A percentile compares a stretch with the other conserved stretches of the same genome.
These are phyloP conservation scores for Hemileccinum rubropunctum DNA, from an alignment of 768 basidiomycete genomes.

Conservation along the genomic window DNA sequence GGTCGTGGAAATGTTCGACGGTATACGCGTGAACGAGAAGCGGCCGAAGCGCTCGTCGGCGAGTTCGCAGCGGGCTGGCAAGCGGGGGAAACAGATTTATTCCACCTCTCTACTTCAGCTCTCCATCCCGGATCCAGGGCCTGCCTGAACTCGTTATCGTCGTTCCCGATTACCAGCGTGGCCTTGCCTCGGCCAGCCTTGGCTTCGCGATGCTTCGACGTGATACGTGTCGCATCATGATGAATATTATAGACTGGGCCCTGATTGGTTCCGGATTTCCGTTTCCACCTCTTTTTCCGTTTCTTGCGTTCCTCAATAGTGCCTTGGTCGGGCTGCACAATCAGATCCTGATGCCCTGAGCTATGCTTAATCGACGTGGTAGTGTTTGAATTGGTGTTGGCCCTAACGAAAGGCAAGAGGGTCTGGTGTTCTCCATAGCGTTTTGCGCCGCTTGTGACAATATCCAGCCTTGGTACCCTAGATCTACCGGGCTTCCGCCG, in stretches of 20 bases:
- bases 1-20: slow-evolving; percentile 12
- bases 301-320: slow-evolving; percentile 5
- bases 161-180: slow-evolving; percentile 41
- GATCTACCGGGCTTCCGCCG: slow-evolving; percentile 12
- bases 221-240: slow-evolving; percentile 37
- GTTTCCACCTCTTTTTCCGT: slow-evolving; percentile 26
- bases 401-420: slow-evolving; percentile 34
- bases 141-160: slow-evolving; percentile 43
- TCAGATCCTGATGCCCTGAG: slow-evolving; percentile 10
- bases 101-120: slow-evolving; percentile 33
- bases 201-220: slow-evolving; percentile 23
- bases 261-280: slow-evolving; percentile 27
- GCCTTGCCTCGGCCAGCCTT: slow-evolving; percentile 9
- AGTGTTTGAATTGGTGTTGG: slow-evolving; percentile 8
- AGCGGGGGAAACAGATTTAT: slow-evolving; percentile 17
- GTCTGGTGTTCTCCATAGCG: slow-evolving; percentile 37
- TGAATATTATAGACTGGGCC: slow-evolving; percentile 38
- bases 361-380: slow-evolving; percentile 5
- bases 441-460: slow-evolving; percentile 38
- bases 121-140: slow-evolving; percentile 41
- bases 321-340: slow-evolving; percentile 7
- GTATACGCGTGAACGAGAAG: slow-evolving; percentile 12
- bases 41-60: not conserved
- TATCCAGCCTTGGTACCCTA: slow-evolving; percentile 27
- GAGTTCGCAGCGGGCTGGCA: slow-evolving; percentile 7